Conservation (phyloP, 768 basidiomycete species). For the Lactarius psammicola region DNA sequence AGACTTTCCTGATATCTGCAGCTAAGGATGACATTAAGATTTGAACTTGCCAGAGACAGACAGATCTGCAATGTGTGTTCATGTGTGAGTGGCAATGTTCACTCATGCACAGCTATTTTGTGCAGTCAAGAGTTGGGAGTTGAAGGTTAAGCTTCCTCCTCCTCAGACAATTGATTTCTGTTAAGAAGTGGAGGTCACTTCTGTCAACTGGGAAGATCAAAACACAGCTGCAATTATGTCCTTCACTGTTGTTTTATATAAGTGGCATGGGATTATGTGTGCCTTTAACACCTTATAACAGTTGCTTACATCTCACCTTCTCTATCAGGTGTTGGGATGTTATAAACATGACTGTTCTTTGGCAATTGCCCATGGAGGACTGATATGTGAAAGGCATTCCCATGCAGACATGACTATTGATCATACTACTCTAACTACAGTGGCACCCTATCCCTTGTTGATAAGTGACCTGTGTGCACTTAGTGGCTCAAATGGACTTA, state of each 20-base stretch:
- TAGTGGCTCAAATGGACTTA: no score
- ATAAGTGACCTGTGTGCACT: no score
- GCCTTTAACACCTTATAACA: background rate
- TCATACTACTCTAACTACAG: background rate
- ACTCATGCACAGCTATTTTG: background rate
- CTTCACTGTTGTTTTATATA: background rate
- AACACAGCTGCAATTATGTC: background rate
- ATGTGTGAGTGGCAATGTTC: background rate
- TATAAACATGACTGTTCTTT: background rate
- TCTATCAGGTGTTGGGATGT: background rate
- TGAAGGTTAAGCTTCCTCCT: background rate
- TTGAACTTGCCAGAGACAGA: no score
- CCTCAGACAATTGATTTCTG: background rate
- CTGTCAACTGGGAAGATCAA: background rate
- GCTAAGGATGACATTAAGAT: no score
- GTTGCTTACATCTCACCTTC: background rate
- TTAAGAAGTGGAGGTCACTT: background rate
- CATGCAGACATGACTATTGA: background rate
- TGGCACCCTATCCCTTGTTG: background rate
- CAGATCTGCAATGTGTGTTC: background rate
- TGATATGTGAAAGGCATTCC: background rate
- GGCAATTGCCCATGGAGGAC: constrained; percentile 2
- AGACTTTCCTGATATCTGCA: no score
- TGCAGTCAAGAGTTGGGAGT: background rate
- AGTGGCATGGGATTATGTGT: background rate